Evolutionary conservation across 1,284 basidiomycete species (phyloP).

Genomic region (Apiotrichum mycotoxinovorans): DNA sequence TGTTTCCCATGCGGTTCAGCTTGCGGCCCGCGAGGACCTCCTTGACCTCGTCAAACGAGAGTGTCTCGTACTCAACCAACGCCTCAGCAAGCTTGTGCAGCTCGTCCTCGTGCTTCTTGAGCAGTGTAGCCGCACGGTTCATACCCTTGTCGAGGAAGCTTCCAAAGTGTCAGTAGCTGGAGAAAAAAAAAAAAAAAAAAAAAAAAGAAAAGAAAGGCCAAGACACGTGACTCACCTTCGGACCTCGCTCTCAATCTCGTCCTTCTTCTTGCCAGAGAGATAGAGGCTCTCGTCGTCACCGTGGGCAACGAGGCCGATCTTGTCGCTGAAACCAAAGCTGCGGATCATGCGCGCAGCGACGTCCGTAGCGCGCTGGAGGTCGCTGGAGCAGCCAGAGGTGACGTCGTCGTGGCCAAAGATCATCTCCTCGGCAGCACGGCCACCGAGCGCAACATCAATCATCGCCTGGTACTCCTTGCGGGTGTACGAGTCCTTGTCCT

Average conservation of each 20-base stretch:
- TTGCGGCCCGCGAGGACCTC: constrained; percentile 77
- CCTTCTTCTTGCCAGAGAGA: constrained; percentile 68
- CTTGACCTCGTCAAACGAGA: constrained; percentile 76
- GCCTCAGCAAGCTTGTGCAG: constrained; percentile 82
- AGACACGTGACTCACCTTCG: constrained; percentile 60
- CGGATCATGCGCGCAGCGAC: constrained; percentile 80
- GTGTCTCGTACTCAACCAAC: constrained; percentile 88
- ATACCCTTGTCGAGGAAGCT: constrained; percentile 74
- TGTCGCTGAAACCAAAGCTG: constrained; percentile 77
- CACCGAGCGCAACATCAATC: constrained; percentile 89
- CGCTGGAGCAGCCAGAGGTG: constrained; percentile 84
- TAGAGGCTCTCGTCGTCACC: constrained; percentile 67
- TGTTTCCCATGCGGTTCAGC: constrained; percentile 51
- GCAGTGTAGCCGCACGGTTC: constrained; percentile 63
- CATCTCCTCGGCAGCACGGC: constrained; percentile 87
- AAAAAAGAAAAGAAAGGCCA: neutral
- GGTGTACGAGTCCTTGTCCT: constrained; percentile 58
- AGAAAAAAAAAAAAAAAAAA: no score
- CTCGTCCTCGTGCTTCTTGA: constrained; percentile 70
- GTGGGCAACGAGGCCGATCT: constrained; percentile 72
- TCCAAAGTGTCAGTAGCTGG: constrained; percentile 1
- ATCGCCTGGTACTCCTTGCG: constrained; percentile 47
- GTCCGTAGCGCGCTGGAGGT: constrained; percentile 72
- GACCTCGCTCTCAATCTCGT: constrained; percentile 80
- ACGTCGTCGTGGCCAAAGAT: constrained; percentile 84